Evolutionary conservation across 495 filamentous ascomycete genomes (phyloP), one percentile per base, ranked within the genome.

Genomic region (Trichodelitschia bisporula): DNA sequence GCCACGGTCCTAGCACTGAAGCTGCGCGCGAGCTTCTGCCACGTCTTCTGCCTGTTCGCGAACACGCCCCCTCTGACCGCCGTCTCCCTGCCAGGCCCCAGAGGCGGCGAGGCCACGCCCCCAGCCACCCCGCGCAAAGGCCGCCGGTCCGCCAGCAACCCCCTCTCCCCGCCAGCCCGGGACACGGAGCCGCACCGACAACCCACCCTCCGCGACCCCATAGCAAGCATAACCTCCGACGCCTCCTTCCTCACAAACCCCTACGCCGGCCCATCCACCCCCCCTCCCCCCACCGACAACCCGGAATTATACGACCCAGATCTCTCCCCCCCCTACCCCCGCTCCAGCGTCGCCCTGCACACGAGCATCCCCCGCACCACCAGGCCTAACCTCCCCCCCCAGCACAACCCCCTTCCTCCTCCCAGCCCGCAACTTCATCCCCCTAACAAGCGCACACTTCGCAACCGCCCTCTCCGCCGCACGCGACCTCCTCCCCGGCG

Each of bases 1-100:
- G 50, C 45, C 14, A 79, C 78, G 40, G 82, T 95, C 6, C 64
- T 97, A 30, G 68, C 76, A 4, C 75, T 75, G 51, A 97, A 95
- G 52, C 63, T 97, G 14, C 70, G 79, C 35, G 86, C 89, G 4
- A 82, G 73, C 16, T 91, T 93, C 43, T 84, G 86, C 41, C 86
- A 97, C 54, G 78, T 97, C 35, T 92, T 90, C 45, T 90, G 91
- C 30, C 62, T 93, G 11, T 97, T 92, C 46, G 79, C 91, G 54
- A 91, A 93, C 50, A 56, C 69, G 29, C 69, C 69, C 5, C 54
- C 59, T 3, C 48, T 71, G 36, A 58, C 48, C n/a, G 26, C 31
- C 18, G 19, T 27, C 30, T 28, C 20, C 2, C 30, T 27, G 45
- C 44, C 41, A 11, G 44, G n/a, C n/a, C n/a, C n/a, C n/a, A n/a